Percentiles rank a stretch among this genome's conserved stretches.
Conservation (phyloP, 805 yeast species). For the Maudiozyma serrabonitensis region DNA sequence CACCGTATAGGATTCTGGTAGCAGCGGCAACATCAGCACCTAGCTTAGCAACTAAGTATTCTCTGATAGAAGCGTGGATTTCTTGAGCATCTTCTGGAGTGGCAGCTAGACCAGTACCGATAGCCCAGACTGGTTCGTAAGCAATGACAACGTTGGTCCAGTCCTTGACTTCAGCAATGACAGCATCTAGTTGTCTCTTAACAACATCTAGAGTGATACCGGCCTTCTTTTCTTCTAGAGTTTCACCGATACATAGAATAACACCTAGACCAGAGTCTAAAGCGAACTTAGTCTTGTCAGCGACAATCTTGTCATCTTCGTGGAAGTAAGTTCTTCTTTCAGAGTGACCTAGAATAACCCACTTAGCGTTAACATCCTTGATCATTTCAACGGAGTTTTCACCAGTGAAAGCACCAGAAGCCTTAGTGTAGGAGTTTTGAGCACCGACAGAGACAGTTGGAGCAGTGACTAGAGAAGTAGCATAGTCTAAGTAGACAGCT, state of each 20-base stretch:
- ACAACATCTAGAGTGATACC: conserved; percentile 79
- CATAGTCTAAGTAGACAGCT: conserved; percentile 77
- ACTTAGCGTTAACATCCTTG: conserved; percentile 83
- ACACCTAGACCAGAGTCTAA: conserved; percentile 82
- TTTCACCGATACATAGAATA: conserved; percentile 96
- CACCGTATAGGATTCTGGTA: conserved; percentile 94
- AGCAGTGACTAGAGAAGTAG: conserved; percentile 59
- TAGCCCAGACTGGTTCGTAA: conserved; percentile 99
- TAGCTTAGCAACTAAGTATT: conserved; percentile 64
- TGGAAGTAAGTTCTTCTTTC: conserved; percentile 93
- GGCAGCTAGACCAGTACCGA: conserved; percentile 98
- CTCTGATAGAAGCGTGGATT: conserved; percentile 84
- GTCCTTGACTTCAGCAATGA: conserved; percentile 67
- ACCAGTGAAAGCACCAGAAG: conserved; percentile 96
- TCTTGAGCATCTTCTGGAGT: conserved; percentile 97
- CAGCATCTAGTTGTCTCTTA: conserved; percentile 86
- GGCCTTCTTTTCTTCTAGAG: conserved; percentile 87
- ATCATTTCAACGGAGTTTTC: conserved; percentile 84
- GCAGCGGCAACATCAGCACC: conserved; percentile 68
- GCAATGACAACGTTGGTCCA: conserved; percentile 92
- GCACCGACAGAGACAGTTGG: conserved; percentile 74
- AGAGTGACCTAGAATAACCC: conserved; percentile 97
- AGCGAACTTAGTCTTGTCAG: conserved; percentile 91
- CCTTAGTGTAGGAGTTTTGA: conserved; percentile 82
- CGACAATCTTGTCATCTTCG: conserved; percentile 84